A percentile compares a stretch with the other conserved stretches of the same genome.
phyloP scores from a whole-genome alignment of 306 rosid species.

The Cicer cuneatum region DNA sequence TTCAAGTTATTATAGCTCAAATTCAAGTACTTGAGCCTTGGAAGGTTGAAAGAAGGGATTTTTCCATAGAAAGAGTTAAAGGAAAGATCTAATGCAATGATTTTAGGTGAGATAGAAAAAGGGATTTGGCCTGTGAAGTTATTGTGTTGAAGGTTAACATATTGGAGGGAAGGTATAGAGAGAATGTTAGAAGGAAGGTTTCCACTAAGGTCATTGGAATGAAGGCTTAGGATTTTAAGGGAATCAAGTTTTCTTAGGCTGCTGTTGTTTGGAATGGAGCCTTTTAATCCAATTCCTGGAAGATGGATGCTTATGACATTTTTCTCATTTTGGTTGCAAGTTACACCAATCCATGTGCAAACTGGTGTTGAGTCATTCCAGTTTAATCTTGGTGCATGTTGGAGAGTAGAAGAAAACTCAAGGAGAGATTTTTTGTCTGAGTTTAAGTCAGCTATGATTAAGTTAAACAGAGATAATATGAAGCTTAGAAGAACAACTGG shows the following conservation, averaged over 20 bases:
- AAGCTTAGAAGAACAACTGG: constrained; percentile 47
- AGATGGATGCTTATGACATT: constrained; percentile 61
- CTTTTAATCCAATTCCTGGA: constrained; percentile 64
- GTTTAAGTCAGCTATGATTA: constrained; percentile 55
- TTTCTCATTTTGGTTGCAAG: constrained; percentile 51
- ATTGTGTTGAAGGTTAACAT: constrained; percentile 61
- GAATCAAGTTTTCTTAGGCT: constrained; percentile 63
- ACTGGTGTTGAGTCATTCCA: constrained; percentile 59
- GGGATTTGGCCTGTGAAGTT: constrained; percentile 69
- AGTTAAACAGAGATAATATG: constrained; percentile 35
- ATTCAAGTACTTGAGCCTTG: constrained; percentile 62
- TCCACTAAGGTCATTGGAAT: constrained; percentile 65
- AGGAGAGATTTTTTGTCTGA: constrained; percentile 65
- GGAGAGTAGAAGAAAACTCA: constrained; percentile 53
- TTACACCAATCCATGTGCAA: constrained; percentile 71
- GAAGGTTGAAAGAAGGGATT: constrained; percentile 61
- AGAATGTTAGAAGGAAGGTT: constrained; percentile 63
- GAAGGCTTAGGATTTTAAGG: constrained; percentile 66
- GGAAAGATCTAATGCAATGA: constrained; percentile 64
- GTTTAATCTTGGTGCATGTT: constrained; percentile 58
- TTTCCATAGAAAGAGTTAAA: constrained; percentile 67
- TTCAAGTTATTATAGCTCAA: constrained; percentile 66
- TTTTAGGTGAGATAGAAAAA: constrained; percentile 53
- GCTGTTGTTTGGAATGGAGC: constrained; percentile 61
- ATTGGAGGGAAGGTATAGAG: constrained; percentile 66